Evolutionary conservation across 2,329 filamentous ascomycete species (phyloP), one percentile per base, ranked within the genome.

Genomic region (Herpotrichia juniperi): DNA sequence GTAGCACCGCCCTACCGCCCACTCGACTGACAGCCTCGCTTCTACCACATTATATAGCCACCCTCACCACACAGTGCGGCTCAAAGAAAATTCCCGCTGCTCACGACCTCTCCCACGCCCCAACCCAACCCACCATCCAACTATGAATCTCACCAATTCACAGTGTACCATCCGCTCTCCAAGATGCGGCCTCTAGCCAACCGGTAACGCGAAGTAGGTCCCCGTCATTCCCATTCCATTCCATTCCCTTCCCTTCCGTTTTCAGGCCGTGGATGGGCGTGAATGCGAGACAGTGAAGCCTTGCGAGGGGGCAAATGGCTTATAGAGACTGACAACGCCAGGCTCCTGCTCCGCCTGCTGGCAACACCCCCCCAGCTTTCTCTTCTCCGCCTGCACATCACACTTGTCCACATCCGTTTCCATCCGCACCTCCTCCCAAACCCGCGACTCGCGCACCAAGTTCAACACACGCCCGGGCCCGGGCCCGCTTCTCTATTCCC

Each of bases 121-220:
- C 47, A n/a, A 10, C 28, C 39, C 17, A 30, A 19, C 19, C 24
- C 40, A 21, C 43, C 52, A 56, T n/a, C n/a, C n/a, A n/a, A n/a
- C 42, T 42, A 62, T 60, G 57, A 54, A 58, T 48, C 42, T 60
- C 49, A 46, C 47, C 48, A 50, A 42, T 26, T 46, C 32, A 39
- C 53, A 56, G 40, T 40, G 40, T 49, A 39, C 42, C 49, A 39
- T n/a, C 30, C 17, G 22, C 30, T 42, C 53, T 14, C 34, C 48
- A 51, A 28, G 37, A 62, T 62, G 59, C 43, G 48, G 56, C 39
- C 57, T 60, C 51, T 62, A 57, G 48, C 28, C 30, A 39, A 34
- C 28, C 53, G 50, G 44, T 58, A 48, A 58, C 44, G 59, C 59
- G 57, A 62, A 51, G 59, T 62, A 56, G 46, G 56, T 25, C 11